Percentiles rank a stretch among this genome's conserved stretches.
Evolutionary conservation across 352 stramenopile species (phyloP).

Genomic region (Pythium sukuiense): DNA sequence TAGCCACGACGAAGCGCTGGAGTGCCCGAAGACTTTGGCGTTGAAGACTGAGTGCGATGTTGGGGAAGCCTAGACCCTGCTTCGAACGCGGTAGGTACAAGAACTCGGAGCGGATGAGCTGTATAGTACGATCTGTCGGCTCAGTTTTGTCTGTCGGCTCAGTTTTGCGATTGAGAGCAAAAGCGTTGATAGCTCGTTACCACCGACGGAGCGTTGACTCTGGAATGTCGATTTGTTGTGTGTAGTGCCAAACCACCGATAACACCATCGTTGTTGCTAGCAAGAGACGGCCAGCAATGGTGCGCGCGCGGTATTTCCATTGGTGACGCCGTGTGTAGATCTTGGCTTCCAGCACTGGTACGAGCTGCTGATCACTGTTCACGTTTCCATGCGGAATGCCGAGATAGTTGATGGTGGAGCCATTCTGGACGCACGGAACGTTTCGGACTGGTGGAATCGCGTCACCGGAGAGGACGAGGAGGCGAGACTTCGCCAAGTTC

Average conservation of each 20-base stretch:
- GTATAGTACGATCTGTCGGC: neutral
- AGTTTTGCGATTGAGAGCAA: neutral
- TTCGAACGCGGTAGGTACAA: neutral
- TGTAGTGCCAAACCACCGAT: neutral
- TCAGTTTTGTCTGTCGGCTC: neutral
- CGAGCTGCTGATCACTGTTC: neutral
- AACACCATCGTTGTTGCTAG: neutral
- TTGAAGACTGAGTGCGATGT: neutral
- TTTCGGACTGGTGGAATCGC: no score
- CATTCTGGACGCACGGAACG: neutral
- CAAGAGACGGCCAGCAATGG: neutral
- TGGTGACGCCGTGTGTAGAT: neutral
- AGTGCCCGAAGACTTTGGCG: neutral
- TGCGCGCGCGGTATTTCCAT: neutral
- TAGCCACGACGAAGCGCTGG: neutral
- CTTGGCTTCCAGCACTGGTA: neutral
- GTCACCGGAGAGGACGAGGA: no score
- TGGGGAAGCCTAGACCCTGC: neutral
- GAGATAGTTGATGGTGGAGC: neutral
- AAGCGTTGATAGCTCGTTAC: neutral
- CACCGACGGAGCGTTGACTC: neutral
- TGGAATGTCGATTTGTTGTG: neutral
- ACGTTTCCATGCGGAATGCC: neutral
- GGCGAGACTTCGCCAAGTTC: constrained; percentile 7
- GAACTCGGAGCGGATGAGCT: neutral